These are phyloP conservation scores for Skeletonema potamos DNA, from an alignment of 108 stramenopile species.

Conservation along the genomic window DNA sequence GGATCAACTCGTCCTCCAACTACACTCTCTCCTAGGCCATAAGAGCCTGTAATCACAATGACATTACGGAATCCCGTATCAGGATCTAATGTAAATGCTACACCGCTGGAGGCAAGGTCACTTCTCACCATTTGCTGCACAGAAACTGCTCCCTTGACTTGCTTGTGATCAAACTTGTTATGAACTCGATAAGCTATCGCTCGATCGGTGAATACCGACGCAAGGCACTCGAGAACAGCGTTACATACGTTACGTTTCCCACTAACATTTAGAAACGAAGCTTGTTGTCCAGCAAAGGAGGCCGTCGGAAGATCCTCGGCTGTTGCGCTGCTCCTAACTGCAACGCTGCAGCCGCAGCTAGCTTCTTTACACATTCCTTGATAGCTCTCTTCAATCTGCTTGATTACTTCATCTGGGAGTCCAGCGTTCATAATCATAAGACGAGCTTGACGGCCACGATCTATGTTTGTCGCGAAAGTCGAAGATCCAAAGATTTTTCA, in stretches of 20 bases:
- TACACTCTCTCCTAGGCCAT: conserved; percentile 45
- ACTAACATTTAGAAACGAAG: conserved; percentile 40
- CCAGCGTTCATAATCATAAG: conserved; percentile 48
- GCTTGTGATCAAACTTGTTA: conserved; percentile 45
- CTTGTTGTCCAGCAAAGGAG: conserved; percentile 51
- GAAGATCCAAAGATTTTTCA: neutral
- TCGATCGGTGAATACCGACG: conserved; percentile 41
- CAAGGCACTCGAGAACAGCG: conserved; percentile 29
- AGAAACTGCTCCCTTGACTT: conserved; percentile 41
- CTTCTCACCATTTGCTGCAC: conserved; percentile 48
- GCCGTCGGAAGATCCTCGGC: conserved; percentile 53
- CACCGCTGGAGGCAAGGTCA: conserved; percentile 38
- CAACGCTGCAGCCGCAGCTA: conserved; percentile 23
- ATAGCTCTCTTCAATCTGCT: conserved; percentile 27
- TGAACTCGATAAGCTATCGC: conserved; percentile 49
- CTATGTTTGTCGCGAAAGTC: neutral
- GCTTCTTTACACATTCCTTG: conserved; percentile 14
- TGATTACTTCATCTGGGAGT: conserved; percentile 34
- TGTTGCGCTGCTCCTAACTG: conserved; percentile 48
- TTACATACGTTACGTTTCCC: conserved; percentile 18
- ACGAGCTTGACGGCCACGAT: conserved; percentile 41
- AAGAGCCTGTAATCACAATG: conserved; percentile 41
- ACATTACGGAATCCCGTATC: conserved; percentile 49
- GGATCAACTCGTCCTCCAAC: conserved; percentile 47
- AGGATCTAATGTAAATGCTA: conserved; percentile 44